phyloP scores from a whole-genome alignment of 352 stramenopile genomes.

The Phytophthora pluvialis region DNA sequence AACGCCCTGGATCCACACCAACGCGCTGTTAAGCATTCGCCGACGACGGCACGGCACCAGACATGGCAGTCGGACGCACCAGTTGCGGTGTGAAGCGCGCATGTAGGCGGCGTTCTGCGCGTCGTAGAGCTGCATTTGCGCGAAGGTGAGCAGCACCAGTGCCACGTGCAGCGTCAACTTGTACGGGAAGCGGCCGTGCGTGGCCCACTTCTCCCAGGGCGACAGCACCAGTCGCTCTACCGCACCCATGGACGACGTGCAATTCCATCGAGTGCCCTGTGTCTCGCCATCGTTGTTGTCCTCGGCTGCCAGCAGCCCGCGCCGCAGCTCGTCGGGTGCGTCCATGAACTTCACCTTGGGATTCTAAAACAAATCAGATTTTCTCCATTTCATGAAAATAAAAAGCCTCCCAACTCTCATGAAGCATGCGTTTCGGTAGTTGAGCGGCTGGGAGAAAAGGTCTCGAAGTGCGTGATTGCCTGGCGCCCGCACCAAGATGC shows the following conservation, averaged over 20 bases:
- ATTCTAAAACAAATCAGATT: background rate
- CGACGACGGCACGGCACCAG: background rate
- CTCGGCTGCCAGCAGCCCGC: slow-evolving; percentile 27
- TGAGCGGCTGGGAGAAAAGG: slow-evolving; percentile 9
- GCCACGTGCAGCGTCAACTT: slow-evolving; percentile 83
- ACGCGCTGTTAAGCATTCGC: background rate
- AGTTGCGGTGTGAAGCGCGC: slow-evolving; percentile 84
- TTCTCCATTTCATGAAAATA: background rate
- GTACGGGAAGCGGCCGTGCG: slow-evolving; percentile 78
- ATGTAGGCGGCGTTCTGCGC: slow-evolving; percentile 87
- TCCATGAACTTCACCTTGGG: slow-evolving; percentile 24
- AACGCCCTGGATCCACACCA: slow-evolving; percentile 55
- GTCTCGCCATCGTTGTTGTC: background rate
- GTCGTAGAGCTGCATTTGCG: slow-evolving; percentile 81
- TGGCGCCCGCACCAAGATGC: slow-evolving; percentile 18
- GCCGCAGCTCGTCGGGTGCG: slow-evolving; percentile 32
- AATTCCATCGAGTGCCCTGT: background rate
- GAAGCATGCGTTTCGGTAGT: slow-evolving; percentile 20
- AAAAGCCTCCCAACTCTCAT: slow-evolving; percentile 11
- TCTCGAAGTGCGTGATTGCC: slow-evolving; percentile 6
- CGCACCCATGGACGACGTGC: slow-evolving; percentile 40
- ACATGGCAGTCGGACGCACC: slow-evolving; percentile 35
- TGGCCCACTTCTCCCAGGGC: slow-evolving; percentile 82
- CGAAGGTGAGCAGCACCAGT: slow-evolving; percentile 75
- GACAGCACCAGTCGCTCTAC: slow-evolving; percentile 74